Conservation (phyloP, 2,329 filamentous ascomycete genomes). For the Xylariaceae sp. region DNA sequence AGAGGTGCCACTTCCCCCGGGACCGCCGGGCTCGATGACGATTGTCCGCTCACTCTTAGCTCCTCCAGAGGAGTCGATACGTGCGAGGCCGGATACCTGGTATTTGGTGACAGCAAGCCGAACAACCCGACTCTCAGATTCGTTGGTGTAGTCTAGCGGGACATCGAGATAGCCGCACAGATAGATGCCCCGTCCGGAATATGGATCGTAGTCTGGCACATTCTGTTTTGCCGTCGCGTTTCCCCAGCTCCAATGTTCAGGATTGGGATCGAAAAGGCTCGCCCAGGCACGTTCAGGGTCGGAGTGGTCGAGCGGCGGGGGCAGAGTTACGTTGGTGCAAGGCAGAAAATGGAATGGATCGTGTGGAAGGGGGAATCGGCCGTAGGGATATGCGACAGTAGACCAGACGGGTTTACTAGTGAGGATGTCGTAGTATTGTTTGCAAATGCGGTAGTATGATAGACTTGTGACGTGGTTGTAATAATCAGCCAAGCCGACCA, state of each 20-base stretch:
- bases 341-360: slow-evolving; percentile 53
- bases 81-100: slow-evolving; percentile 50
- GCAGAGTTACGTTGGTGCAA: slow-evolving; percentile 46
- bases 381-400: slow-evolving; percentile 34
- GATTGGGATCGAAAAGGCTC: slow-evolving; percentile 46
- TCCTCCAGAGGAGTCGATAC: slow-evolving; percentile 27
- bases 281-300: slow-evolving; percentile 44
- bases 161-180: slow-evolving; percentile 53
- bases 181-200: slow-evolving; percentile 47
- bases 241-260: slow-evolving; percentile 51
- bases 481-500: slow-evolving; percentile 13
- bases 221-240: slow-evolving; percentile 20
- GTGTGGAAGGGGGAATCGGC: slow-evolving; percentile 43
- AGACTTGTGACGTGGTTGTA: slow-evolving; percentile 20
- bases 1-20: slow-evolving; percentile 50
- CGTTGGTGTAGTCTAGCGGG: slow-evolving; percentile 51
- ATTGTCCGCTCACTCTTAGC: slow-evolving; percentile 50
- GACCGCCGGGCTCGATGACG: slow-evolving; percentile 54
- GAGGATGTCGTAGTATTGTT: slow-evolving; percentile 25
- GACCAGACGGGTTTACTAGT: slow-evolving; percentile 6
- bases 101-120: slow-evolving; percentile 54
- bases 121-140: slow-evolving; percentile 45
- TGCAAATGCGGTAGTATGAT: slow-evolving; percentile 23
- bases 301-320: slow-evolving; percentile 45
- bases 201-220: slow-evolving; percentile 32